Base-by-base conservation (phyloP, 2,329 filamentous ascomycete species). In the Colletotrichum truncatum region DNA sequence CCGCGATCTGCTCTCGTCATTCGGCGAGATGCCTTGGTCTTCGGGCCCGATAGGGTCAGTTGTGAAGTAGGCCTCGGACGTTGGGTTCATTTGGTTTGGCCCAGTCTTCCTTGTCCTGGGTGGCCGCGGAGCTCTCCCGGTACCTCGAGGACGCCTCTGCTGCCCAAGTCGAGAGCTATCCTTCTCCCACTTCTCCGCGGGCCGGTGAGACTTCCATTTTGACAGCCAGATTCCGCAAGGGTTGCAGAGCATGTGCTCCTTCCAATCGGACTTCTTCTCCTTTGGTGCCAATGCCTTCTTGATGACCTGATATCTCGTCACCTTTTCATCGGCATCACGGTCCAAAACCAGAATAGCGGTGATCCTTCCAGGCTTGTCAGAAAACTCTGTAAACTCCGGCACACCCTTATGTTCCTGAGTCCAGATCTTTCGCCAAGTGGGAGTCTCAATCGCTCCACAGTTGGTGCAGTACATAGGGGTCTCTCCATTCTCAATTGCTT, bases 201-300 rank as follows among this genome's bases (percentile, higher is more conserved):
- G 96, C 8, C 96, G 90, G 82, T 97, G 96, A 23, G 82, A 85
- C 73, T 92, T 93, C 77, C 91, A 93, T 74, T 98, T 98, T 66
- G 90, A 89, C 71, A 99, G 90, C 93, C 94, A 99, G 41, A 99
- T 89, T 16, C 96, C 96, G 75, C 96, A 99, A 90, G 88, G 94
- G 76, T 99, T 99, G 83, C 96, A 99, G 36, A 98, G 86, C 26
- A 92, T 85, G 60, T 93, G 86, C 71, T 93, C 87, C 45, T 85
- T 86, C 84, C 92, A 98, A 4, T 78, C 73, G 39, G 85, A 84
- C 75, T 89, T 91, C 74, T 92, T 89, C 51, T 91, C 88, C 4
- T 84, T 80, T 1, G 82, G 73, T 2, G 79, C 86, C 6, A 94
- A 76, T 10, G 85, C 86, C 76, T 96, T 97, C 81, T 94, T 95